Conservation (phyloP, 75 land plant species). For the Chamaecyparis obtusa region DNA sequence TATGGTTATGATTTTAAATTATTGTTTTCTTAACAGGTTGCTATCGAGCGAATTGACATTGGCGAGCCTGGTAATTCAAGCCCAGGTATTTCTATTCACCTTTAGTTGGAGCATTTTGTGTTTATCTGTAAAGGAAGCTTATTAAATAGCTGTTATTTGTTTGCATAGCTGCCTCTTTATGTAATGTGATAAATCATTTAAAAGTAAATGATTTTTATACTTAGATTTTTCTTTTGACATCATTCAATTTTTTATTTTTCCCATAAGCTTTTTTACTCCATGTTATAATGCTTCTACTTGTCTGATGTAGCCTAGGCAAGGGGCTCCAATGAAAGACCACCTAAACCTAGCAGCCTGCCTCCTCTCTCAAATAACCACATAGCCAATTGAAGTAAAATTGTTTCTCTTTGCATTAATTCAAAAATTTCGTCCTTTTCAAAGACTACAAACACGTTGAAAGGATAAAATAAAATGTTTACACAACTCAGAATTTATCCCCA, state of each 20-base stretch:
- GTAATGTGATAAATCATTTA: not conserved
- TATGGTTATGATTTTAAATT: not conserved
- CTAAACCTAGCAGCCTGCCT: no score
- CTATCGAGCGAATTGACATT: slow-evolving; percentile 58
- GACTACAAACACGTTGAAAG: no score
- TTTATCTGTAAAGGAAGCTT: not conserved
- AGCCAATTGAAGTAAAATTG: no score
- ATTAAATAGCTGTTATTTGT: not conserved
- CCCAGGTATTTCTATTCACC: slow-evolving; percentile 5
- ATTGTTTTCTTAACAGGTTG: slow-evolving; percentile 32
- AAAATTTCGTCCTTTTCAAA: no score
- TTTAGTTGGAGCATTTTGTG: not conserved
- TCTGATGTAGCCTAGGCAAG: no score
- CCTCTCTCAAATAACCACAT: no score
- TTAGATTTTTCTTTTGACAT: not conserved
- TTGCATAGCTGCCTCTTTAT: not conserved
- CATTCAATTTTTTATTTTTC: not conserved
- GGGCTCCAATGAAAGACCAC: no score
- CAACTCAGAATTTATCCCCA: no score
- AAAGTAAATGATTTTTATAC: not conserved
- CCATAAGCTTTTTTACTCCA: not conserved
- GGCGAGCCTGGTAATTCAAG: slow-evolving; percentile 46
- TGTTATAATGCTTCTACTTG: not conserved
- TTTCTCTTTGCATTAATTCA: no score
- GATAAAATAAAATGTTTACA: no score